Evolutionary conservation across 2,329 filamentous ascomycete genomes (phyloP), one percentile per base, ranked within the genome.

Genomic region (Alternaria viburni): DNA sequence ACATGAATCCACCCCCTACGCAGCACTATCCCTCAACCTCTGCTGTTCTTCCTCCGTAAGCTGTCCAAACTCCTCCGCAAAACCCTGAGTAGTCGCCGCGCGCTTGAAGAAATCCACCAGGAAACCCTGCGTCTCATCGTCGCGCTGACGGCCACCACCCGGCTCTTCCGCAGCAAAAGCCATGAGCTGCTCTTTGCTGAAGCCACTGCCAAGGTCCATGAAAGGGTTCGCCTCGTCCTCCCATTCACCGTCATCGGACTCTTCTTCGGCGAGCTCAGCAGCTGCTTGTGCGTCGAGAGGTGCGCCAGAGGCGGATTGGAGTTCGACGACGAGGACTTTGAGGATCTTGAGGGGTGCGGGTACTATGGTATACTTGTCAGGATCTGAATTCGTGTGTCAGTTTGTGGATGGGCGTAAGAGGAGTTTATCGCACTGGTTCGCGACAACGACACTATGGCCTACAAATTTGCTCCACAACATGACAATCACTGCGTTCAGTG

Each of bases 261-360:
- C 93, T 61, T 93, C 92, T 10, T 91, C 91, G 43, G 87, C 85
- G 3, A 87, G 84, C 0, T 88, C 88, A 0, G 88, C 86, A 0
- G 89, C 90, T 0, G 88, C 87, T 2, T 83, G 83, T 4, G 85
- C 82, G 45, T 88, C 87, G 84, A 54, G 89, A 83, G 63, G 67
- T n/a, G 82, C 81, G 23, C 92, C 93, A 5, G 92, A 90, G 2
- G 93, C 93, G 0, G 92, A 93, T 6, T 92, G 85, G 4, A 99
- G 88, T 81, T 99, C 96, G 76, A 97, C 93, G 50, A 98, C 91
- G 9, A 99, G 88, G 5, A 98, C 91, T 84, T 99, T 99, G 81
- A 98, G 83, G 64, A 99, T 97, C 83, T 99, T 99, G 75, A 99
- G 86, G 2, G 93, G 90, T 0, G 94, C 94, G 0, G 94, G 89